phyloP scores from a whole-genome alignment of 2,329 filamentous ascomycete genomes.

The Penicillium sp. region DNA sequence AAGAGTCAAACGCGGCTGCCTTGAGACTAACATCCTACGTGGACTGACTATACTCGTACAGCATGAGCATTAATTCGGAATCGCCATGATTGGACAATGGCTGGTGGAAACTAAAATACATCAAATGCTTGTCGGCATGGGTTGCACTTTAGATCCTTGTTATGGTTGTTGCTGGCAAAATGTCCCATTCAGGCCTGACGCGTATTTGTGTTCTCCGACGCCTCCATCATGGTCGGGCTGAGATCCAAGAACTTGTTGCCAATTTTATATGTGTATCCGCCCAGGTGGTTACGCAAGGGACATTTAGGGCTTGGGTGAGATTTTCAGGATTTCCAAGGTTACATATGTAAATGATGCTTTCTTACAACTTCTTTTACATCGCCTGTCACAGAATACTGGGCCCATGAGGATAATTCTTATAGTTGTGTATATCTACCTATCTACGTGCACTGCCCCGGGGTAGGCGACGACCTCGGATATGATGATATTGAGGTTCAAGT shows the following conservation, averaged over 20 bases:
- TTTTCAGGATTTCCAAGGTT: background rate
- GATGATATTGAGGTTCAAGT: no score
- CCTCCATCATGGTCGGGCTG: constrained; percentile 6
- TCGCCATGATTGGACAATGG: constrained; percentile 12
- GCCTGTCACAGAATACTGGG: background rate
- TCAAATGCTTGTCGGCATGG: background rate
- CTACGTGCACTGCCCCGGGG: no score
- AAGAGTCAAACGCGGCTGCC: constrained; percentile 2
- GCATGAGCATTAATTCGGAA: constrained; percentile 13
- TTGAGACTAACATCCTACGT: background rate
- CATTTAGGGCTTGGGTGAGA: background rate
- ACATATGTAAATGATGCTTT: background rate
- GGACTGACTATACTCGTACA: constrained; percentile 5
- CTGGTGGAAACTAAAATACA: constrained; percentile 11
- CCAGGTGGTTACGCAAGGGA: background rate
- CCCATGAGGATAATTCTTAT: background rate
- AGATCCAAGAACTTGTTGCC: background rate
- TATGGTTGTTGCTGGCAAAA: constrained; percentile 1
- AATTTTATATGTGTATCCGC: background rate
- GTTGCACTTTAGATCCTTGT: constrained; percentile 9
- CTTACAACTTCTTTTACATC: background rate
- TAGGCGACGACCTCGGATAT: no score
- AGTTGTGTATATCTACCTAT: no score
- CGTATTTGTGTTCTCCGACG: constrained; percentile 15
- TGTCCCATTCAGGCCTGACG: constrained; percentile 3